These are phyloP conservation scores for Oryza rufipogon DNA, from an alignment of 176 grass and related monocot species.

Conservation along the genomic window DNA sequence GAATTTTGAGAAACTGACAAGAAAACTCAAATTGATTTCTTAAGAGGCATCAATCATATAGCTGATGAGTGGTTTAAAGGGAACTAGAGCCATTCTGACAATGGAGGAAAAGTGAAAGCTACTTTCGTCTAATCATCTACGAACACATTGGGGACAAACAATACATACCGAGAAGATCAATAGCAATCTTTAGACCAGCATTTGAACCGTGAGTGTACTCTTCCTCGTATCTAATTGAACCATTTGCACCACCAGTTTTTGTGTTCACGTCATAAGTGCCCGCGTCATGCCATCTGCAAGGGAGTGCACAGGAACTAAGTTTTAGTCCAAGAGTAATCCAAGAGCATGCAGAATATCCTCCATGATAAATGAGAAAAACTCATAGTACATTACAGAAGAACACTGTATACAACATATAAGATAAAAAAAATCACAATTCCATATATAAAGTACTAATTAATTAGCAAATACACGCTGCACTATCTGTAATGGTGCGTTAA, in stretches of 20 bases:
- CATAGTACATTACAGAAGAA: neutral
- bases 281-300: slow-evolving; percentile 97
- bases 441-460: neutral
- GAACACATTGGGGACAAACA: slow-evolving; percentile 9
- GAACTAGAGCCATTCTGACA: neutral
- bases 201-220: slow-evolving; percentile 92
- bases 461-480: neutral
- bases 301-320: slow-evolving; percentile 13
- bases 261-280: slow-evolving; percentile 86
- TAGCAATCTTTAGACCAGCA: slow-evolving; percentile 95
- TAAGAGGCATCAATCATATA: neutral
- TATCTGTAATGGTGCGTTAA: neutral
- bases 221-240: slow-evolving; percentile 87
- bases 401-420: neutral
- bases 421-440: neutral
- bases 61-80: neutral
- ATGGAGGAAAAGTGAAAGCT: neutral
- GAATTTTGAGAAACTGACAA: neutral
- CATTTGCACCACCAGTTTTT: slow-evolving; percentile 92
- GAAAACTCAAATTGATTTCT: neutral
- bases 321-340: neutral
- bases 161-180: slow-evolving; percentile 87
- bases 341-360: neutral
- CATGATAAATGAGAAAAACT: neutral
- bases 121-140: neutral